Conservation (phyloP, 192 early-diverging fungal genomes). For the Funneliformis geosporum region DNA sequence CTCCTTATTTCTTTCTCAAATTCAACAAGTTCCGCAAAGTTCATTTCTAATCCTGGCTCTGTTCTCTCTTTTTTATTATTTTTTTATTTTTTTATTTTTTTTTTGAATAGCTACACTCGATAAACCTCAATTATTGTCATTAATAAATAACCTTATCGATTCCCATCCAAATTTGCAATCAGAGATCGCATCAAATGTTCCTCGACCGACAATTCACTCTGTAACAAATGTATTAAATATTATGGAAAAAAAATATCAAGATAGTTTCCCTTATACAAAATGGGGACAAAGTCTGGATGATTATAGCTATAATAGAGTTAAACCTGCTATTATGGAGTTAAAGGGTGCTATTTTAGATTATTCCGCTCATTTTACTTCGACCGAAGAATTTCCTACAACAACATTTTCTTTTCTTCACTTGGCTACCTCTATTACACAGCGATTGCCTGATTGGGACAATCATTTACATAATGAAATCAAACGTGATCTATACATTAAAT, state of each 20-base stretch:
- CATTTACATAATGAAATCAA: constrained; percentile 66
- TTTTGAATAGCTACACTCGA: constrained; percentile 54
- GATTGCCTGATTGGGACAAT: constrained; percentile 82
- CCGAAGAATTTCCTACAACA: constrained; percentile 76
- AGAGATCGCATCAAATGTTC: constrained; percentile 73
- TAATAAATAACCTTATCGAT: constrained; percentile 73
- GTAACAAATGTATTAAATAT: constrained; percentile 64
- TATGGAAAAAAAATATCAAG: constrained; percentile 70
- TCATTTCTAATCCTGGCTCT: not conserved
- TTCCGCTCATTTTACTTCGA: constrained; percentile 73
- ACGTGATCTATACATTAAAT: constrained; percentile 63
- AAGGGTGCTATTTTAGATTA: constrained; percentile 70
- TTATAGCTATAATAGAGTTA: constrained; percentile 88
- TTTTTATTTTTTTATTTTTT: too few relatives aligned
- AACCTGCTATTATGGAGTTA: constrained; percentile 72
- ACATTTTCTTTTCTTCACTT: constrained; percentile 82
- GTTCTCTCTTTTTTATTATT: not conserved
- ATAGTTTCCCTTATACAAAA: constrained; percentile 86
- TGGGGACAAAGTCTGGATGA: constrained; percentile 76
- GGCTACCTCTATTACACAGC: constrained; percentile 69
- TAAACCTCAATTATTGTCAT: constrained; percentile 69
- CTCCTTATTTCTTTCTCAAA: not conserved
- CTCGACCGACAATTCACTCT: constrained; percentile 82
- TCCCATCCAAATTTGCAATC: constrained; percentile 71
- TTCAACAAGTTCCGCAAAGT: too few relatives aligned